Base-by-base conservation (phyloP, 2,329 filamentous ascomycete genomes). In the Acrocalymma vagum region DNA sequence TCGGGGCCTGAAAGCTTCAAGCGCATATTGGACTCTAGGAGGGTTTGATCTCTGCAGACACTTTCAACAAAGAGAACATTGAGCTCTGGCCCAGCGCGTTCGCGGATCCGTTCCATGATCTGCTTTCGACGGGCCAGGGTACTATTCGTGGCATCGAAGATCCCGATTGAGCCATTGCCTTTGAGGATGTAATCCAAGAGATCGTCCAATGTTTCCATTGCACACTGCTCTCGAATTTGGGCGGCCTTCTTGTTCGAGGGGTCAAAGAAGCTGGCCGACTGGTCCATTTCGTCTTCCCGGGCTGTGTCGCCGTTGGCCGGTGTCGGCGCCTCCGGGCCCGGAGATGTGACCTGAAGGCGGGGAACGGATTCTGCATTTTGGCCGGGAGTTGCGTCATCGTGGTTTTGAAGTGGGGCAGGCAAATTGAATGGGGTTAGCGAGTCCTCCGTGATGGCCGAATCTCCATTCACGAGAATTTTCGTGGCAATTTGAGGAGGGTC, bases 121-220 rank as follows among this genome's bases (percentile, higher is more conserved):
- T 88, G 80, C 70, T 93, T 86, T 33, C 94, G 84, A 24, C 94
- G 86, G 50, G 90, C 82, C 33, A 95, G 80, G 0, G 94, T 99
- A 74, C 92, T 96, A 74, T 99, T 99, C 6, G 94, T 99, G 6
- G 94, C 94, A 71, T 99, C 94, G 9, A 99, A 82, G 50, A 99
- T 97, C 24, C 94, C 94, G 8, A 97, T 90, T 20, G 91, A 89
- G 30, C 94, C 94, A 18, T 87, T 90, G 38, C 85, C 79, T 16
- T 85, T 78, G 22, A 97, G 77, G 9, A 99, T 84, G 67, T 95
- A 99, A 57, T 96, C 87, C 30, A 99, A 73, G 7, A 97, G 78
- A 64, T 99, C 94, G 59, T 99, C 90, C 34, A 97, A 74, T 1
- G 94, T 97, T 36, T 93, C 88, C 69, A 96, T 82, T 5, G 94